Base-by-base conservation (phyloP, 176 grass and related monocot genomes). In the Phragmites australis region DNA sequence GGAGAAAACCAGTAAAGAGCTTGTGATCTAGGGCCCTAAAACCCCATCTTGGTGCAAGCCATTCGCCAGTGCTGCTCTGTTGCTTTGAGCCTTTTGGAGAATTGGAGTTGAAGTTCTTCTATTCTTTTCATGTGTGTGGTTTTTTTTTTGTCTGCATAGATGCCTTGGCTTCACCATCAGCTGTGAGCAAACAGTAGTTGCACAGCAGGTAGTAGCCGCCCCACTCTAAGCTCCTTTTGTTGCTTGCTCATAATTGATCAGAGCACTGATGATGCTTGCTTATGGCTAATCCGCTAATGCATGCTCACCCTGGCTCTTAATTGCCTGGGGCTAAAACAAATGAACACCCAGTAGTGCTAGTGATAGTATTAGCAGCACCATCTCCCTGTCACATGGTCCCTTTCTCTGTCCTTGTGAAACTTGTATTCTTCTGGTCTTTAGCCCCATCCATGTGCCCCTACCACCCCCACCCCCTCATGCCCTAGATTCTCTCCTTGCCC, bases 391-490 rank as follows among this genome's bases (percentile, higher is more conserved):
- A 72, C 81, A 49, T 77, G 84, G 75, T 49, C 49, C 48, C 69
- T 59, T 64, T 78, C 46, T 56, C 42, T 68, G 75, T 63, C 80
- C 70, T 70, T 56, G 54, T 80, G 61, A 70, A 75, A 64, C 63
- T 74, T 83, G 68, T 72, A 72, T 77, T 68, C 72, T 85, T 83
- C 74, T 79, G 78, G 72, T 88, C 87, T 70, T 75, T 42, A 65
- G 67, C 70, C 68, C 64, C 59, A 54, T 70, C 68, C 83, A 89
- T 92, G 83, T 92, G 87, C 57, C 76, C 83, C 83, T 76, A 75
- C 64, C 83, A 47, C 16, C 64, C 48, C 86, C 83, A 13, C 27
- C 74, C 30, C 65, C 80, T 77, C 83, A 83, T 68, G 87, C 70
- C 70, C 84, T 84, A 87, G 84, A 87, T 93, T 89, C 87, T 77